Conservation (phyloP, 1,139 yeast genomes). For the Geotrichum fermentans region DNA sequence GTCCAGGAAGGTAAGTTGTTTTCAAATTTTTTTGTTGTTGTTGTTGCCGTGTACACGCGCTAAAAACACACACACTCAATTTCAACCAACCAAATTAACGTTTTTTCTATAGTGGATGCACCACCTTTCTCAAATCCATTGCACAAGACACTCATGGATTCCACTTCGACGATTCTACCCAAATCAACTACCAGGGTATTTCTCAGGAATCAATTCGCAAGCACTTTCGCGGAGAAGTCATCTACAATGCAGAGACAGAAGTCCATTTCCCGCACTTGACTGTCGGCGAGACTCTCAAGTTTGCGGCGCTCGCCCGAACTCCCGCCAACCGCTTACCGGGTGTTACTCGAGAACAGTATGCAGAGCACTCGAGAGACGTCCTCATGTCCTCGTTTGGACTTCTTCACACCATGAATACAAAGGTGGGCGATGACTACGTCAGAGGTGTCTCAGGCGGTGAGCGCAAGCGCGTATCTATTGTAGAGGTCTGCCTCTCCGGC, state of each 20-base stretch:
- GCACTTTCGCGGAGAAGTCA: conserved; percentile 62
- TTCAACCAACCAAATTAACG: no score
- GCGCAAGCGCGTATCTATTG: no score
- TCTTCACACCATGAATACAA: conserved; percentile 61
- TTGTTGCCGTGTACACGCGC: background rate
- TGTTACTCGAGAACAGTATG: conserved; percentile 53
- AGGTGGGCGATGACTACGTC: conserved; percentile 65
- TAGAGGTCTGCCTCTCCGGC: conserved; percentile 58
- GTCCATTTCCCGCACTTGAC: conserved; percentile 68
- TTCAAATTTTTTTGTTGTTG: background rate
- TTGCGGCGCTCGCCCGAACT: conserved; percentile 61
- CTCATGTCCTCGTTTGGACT: conserved; percentile 71
- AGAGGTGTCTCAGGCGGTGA: conserved; percentile 85
- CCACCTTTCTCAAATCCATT: conserved; percentile 68
- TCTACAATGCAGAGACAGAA: conserved; percentile 69
- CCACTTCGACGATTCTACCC: conserved; percentile 49
- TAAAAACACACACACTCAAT: no score
- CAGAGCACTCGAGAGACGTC: conserved; percentile 59
- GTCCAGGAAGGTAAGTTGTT: conserved; percentile 19
- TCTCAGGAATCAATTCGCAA: conserved; percentile 45
- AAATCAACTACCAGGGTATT: conserved; percentile 34
- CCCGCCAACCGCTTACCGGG: conserved; percentile 65
- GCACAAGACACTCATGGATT: conserved; percentile 72
- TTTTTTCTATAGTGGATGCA: conserved; percentile 60
- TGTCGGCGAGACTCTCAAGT: conserved; percentile 63